These are phyloP conservation scores for Phytophthora sp. DNA, from an alignment of 352 stramenopile genomes.

Conservation along the genomic window DNA sequence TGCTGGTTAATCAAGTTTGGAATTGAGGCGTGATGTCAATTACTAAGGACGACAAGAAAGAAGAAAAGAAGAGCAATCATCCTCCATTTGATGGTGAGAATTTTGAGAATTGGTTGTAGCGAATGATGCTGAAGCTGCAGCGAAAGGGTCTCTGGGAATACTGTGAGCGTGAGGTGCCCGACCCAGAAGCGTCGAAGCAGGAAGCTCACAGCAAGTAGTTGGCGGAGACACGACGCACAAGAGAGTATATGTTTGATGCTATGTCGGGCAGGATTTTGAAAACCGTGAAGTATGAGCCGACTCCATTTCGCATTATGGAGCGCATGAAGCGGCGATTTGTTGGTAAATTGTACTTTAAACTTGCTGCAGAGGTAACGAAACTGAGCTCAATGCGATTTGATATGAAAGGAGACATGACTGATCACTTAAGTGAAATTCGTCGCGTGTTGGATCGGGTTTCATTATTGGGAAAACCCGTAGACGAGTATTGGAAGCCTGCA, in stretches of 20 bases:
- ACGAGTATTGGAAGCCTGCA: conserved; percentile 7
- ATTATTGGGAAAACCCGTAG: neutral
- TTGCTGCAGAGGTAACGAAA: neutral
- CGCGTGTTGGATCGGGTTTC: conserved; percentile 4
- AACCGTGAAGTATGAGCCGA: neutral
- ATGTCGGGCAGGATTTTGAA: conserved; percentile 1
- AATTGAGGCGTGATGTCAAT: neutral
- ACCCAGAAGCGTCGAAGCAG: neutral
- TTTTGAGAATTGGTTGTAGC: conserved; percentile 1
- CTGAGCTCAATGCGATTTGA: neutral
- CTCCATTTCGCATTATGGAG: neutral
- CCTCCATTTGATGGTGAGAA: conserved; percentile 4
- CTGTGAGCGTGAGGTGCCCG: neutral
- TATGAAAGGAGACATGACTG: neutral
- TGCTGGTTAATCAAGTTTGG: too few species aligned
- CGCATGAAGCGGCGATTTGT: neutral
- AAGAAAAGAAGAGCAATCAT: neutral
- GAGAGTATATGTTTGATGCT: neutral
- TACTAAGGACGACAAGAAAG: neutral
- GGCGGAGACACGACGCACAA: neutral
- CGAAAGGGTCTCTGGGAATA: neutral
- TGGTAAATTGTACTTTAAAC: neutral
- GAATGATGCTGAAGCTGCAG: conserved; percentile 4
- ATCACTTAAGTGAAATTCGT: conserved; percentile 1
- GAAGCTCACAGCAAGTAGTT: neutral